Conservation (phyloP, 306 rosid genomes). For the Gynostemma pentaphyllum region DNA sequence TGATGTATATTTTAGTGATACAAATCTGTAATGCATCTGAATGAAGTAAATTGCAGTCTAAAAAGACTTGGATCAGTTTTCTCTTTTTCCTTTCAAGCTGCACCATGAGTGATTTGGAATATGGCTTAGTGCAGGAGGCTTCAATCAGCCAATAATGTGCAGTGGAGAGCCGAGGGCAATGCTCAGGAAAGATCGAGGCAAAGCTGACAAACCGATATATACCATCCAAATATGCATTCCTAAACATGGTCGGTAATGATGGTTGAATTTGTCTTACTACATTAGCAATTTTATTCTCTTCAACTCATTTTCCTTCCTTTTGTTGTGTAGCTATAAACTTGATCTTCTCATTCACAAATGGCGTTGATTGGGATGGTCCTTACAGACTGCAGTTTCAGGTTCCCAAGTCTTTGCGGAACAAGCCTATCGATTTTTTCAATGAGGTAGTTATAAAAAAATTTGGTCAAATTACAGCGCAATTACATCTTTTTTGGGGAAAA, state of each 20-base stretch:
- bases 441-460: conserved; percentile 29
- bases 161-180: conserved; percentile 90
- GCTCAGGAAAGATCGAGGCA: conserved; percentile 67
- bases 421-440: conserved; percentile 72
- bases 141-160: conserved; percentile 96
- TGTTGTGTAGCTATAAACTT: conserved; percentile 50
- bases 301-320: neutral
- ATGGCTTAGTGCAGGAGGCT: conserved; percentile 50
- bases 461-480: neutral
- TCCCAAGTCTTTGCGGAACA: conserved; percentile 52
- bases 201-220: conserved; percentile 73
- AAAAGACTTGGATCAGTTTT: neutral
- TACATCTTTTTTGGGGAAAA: neutral
- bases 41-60: neutral
- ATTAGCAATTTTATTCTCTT: neutral
- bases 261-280: neutral
- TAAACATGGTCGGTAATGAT: conserved; percentile 43
- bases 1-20: neutral
- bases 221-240: conserved; percentile 85
- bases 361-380: conserved; percentile 94
- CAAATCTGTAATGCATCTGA: neutral
- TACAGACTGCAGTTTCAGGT: conserved; percentile 69
- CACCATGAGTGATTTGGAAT: neutral
- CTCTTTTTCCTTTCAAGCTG: neutral
- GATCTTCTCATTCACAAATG: conserved; percentile 95